phyloP scores from a whole-genome alignment of 257 asterid genomes.

The Nicotiana knightiana region DNA sequence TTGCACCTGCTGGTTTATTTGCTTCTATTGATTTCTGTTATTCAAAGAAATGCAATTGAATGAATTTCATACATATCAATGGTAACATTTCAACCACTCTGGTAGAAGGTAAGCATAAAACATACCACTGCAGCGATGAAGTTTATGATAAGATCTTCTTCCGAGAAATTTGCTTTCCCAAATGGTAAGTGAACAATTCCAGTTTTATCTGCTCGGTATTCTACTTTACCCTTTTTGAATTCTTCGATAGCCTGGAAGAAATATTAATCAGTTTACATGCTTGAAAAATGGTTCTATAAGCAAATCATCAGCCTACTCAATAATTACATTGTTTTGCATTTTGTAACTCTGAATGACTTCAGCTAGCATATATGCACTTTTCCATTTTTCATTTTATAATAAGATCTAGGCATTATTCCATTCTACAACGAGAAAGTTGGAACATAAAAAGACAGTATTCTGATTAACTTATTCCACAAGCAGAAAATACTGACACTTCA shows the following conservation, averaged over 20 bases:
- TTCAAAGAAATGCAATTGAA: not conserved
- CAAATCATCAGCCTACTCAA: not conserved
- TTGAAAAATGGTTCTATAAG: not conserved
- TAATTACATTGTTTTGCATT: not conserved
- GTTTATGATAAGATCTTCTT: conserved; percentile 79
- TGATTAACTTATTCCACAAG: not conserved
- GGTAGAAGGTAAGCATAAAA: not conserved
- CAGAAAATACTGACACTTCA: conserved; percentile 19
- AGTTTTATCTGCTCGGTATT: conserved; percentile 95
- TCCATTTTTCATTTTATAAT: not conserved
- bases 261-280: not conserved
- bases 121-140: conserved; percentile 82
- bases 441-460: not conserved
- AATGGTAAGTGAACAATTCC: conserved; percentile 97
- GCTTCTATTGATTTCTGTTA: conserved; percentile 87
- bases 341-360: not conserved
- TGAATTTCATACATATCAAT: not conserved
- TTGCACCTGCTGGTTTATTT: conserved; percentile 91
- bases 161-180: conserved; percentile 79
- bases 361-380: not conserved
- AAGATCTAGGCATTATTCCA: not conserved
- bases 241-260: conserved; percentile 76
- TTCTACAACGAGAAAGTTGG: not conserved
- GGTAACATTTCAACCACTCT: not conserved
- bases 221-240: conserved; percentile 97